These are phyloP conservation scores for Podila clonocystis DNA, from an alignment of 192 early-diverging fungal species.

Conservation along the genomic window DNA sequence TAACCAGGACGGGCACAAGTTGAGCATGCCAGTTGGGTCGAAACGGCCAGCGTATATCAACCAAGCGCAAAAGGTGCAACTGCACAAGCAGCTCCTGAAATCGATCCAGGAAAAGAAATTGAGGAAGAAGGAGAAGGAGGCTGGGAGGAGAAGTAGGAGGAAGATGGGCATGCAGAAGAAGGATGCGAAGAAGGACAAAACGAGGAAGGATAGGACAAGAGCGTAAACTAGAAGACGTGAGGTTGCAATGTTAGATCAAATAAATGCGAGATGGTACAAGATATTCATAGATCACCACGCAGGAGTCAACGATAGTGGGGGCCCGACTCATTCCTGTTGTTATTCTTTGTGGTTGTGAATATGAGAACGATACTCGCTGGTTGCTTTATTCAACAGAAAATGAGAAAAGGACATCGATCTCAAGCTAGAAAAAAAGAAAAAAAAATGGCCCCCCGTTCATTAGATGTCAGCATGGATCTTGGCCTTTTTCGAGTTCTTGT, in stretches of 20 bases:
- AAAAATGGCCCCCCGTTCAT: background rate
- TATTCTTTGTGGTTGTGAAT: too few species aligned
- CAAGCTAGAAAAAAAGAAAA: background rate
- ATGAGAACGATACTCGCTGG: too few species aligned
- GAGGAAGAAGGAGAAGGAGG: background rate
- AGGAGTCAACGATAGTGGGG: too few species aligned
- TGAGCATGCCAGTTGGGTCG: constrained; percentile 13
- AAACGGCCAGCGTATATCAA: constrained; percentile 35
- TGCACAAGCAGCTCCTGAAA: constrained; percentile 2
- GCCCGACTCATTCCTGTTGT: too few species aligned
- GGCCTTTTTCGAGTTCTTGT: constrained; percentile 3
- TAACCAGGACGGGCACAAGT: constrained; percentile 1
- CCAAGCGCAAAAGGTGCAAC: constrained; percentile 9
- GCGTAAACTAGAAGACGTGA: too few species aligned
- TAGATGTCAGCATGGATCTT: background rate
- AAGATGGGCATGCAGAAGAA: background rate
- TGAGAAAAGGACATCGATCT: too few species aligned
- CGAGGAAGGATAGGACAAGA: too few species aligned
- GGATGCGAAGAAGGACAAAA: too few species aligned
- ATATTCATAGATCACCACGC: too few species aligned
- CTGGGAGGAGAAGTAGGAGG: background rate
- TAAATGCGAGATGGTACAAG: too few species aligned
- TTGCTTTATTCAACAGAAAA: too few species aligned
- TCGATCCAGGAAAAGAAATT: constrained; percentile 2
- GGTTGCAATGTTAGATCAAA: too few species aligned